phyloP scores from a whole-genome alignment of 345 rosid species.

The Bruguiera gymnorhiza region DNA sequence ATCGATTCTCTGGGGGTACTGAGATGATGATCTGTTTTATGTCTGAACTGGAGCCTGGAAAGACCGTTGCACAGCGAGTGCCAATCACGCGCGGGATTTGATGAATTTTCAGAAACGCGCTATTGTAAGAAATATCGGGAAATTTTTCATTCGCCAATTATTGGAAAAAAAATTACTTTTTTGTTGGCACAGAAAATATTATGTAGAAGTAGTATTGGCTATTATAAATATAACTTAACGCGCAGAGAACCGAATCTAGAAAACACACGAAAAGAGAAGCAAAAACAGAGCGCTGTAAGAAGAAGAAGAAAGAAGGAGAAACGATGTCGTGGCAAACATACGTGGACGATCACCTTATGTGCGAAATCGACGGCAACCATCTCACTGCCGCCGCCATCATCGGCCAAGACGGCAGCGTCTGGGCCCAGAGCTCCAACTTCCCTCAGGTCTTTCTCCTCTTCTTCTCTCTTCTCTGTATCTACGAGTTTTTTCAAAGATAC shows the following conservation, averaged over 20 bases:
- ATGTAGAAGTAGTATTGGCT: no score
- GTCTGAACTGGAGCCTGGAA: no score
- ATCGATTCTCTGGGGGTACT: no score
- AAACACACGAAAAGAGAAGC: no score
- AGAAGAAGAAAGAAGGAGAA: neutral
- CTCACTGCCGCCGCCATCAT: conserved; percentile 70
- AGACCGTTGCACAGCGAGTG: no score
- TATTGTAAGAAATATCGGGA: no score
- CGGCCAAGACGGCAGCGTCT: conserved; percentile 77
- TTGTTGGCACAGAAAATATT: neutral
- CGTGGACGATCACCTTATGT: conserved; percentile 76
- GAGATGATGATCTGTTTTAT: no score
- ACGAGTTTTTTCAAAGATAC: neutral
- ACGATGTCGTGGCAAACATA: conserved; percentile 85
- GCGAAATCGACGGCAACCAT: conserved; percentile 66
- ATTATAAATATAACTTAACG: neutral
- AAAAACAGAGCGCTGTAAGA: no score
- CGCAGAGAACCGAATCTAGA: neutral
- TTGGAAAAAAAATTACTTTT: neutral
- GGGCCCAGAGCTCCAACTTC: conserved; percentile 70
- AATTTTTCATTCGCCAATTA: no score
- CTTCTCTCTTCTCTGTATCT: neutral
- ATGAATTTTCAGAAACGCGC: no score
- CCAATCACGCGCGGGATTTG: no score
- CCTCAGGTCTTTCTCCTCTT: conserved; percentile 41